Base-by-base conservation (phyloP, 2,329 filamentous ascomycete species). In the Paracamarosporium sp. region DNA sequence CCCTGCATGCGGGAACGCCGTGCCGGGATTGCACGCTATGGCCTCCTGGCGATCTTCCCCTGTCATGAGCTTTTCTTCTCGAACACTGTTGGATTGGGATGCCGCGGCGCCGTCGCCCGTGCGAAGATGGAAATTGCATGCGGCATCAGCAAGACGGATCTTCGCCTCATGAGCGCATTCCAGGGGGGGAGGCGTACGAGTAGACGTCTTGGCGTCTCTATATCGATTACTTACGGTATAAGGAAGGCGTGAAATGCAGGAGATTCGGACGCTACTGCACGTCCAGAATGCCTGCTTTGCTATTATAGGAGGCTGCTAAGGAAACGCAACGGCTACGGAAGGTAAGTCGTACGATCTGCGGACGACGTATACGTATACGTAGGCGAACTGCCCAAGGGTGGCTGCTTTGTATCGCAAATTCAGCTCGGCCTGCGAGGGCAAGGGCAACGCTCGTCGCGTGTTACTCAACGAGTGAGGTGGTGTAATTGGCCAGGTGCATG, bases 331-430 rank as follows among this genome's bases (percentile, higher is more conserved):
- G 35, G 48, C 35, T 31, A 25, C 15, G 15, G 48, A n/a, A 31
- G 22, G 35, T 35, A 22, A 25, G 54, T 62, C 55, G 62, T 64
- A 67, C 62, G 60, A 63, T 61, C 25, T 28, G 46, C 55, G 51
- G 35, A 11, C 36, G 17, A 33, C 24, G 24, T 11, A 15, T 20
- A 33, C 24, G 24, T 11, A 15, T 20, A 13, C 28, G 20, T 36
- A 33, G 15, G 20, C 15, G 46, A 27, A 22, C 24, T 50, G 8
- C 24, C 22, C 33, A 38, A 17, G n/a, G 6, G 15, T 17, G 35
- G n/a, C 35, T 9, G 33, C 20, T 20, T 50, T 28, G 30, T n/a
- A 24, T 36, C 13, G 20, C 33, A 24, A 35, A 24, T 38, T 31
- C 33, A 38, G 17, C 44, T 17, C 50, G 36, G 40, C 45, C 45